Percentiles rank a stretch among this genome's conserved stretches.
These are phyloP conservation scores for Fusarium lyarnte DNA, from an alignment of 2,329 filamentous ascomycete genomes.

Conservation along the genomic window DNA sequence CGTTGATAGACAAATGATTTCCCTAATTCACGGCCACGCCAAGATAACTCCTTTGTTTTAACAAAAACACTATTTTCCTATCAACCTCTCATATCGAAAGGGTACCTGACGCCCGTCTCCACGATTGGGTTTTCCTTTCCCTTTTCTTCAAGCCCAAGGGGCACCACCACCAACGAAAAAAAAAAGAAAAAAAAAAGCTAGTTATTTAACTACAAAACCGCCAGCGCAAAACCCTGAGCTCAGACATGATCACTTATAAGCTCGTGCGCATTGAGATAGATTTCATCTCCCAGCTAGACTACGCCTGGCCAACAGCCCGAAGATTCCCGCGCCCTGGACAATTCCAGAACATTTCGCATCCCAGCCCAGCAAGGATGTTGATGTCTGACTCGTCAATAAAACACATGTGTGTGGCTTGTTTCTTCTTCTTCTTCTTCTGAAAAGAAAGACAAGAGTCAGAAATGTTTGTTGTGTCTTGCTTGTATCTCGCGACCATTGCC, in stretches of 20 bases:
- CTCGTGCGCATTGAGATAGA: conserved; percentile 28
- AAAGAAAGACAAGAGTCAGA: background rate
- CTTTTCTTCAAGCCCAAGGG: conserved; percentile 19
- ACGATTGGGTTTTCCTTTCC: conserved; percentile 18
- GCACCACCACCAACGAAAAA: background rate
- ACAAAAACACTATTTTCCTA: background rate
- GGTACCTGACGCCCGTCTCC: conserved; percentile 24
- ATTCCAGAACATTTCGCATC: conserved; percentile 31
- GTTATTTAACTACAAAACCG: conserved; percentile 9
- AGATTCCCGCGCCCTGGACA: conserved; percentile 18
- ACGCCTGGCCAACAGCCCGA: conserved; percentile 25
- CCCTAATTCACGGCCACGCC: background rate
- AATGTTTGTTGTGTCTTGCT: background rate
- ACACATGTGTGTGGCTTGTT: background rate
- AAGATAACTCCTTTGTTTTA: background rate
- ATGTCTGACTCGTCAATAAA: conserved; percentile 21
- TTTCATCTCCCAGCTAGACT: conserved; percentile 29
- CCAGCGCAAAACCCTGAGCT: background rate
- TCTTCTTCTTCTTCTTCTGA: background rate
- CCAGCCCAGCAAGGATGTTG: conserved; percentile 3
- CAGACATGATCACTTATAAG: conserved; percentile 4
- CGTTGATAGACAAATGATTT: background rate
- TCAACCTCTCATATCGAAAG: conserved; percentile 2
- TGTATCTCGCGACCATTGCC: conserved; percentile 20
- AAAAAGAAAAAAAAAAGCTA: conserved; percentile 15